Percentiles rank a stretch among this genome's conserved stretches.
Conservation (phyloP, 768 basidiomycete species). For the Trametes villosa region DNA sequence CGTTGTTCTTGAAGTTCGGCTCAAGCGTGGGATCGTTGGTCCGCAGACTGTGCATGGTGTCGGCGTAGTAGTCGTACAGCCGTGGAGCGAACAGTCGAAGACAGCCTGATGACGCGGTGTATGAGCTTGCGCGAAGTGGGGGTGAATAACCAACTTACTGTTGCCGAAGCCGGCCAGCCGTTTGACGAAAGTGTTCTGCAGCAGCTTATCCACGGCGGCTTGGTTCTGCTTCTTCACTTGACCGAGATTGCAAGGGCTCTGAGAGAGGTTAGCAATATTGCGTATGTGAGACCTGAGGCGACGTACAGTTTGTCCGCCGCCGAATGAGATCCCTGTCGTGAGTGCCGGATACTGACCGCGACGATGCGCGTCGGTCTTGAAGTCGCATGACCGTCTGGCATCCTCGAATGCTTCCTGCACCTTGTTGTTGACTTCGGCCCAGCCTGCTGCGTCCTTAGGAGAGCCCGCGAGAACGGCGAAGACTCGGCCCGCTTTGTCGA, state of each 20-base stretch:
- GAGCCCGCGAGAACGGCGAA: neutral
- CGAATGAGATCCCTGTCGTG: too few species aligned
- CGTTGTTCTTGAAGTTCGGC: constrained; percentile 31
- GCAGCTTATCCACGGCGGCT: too few species aligned
- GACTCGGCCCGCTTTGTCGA: neutral
- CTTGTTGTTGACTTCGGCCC: neutral
- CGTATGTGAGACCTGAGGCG: neutral
- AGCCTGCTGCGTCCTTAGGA: neutral
- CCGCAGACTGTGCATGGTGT: too few species aligned
- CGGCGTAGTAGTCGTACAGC: too few species aligned
- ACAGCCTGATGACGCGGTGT: too few species aligned
- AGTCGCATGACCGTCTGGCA: neutral
- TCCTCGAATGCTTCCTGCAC: neutral
- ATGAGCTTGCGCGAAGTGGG: too few species aligned
- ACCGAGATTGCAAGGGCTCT: too few species aligned
- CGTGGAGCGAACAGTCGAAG: too few species aligned
- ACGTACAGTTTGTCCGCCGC: neutral
- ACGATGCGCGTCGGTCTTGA: neutral
- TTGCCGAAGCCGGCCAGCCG: too few species aligned
- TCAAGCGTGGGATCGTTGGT: neutral
- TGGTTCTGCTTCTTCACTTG: too few species aligned
- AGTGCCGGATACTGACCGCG: neutral
- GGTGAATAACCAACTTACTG: too few species aligned
- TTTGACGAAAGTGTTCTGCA: too few species aligned
- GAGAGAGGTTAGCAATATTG: neutral